These are phyloP conservation scores for Eimeria sp. DNA, from an alignment of 169 alveolate species.

Conservation along the genomic window DNA sequence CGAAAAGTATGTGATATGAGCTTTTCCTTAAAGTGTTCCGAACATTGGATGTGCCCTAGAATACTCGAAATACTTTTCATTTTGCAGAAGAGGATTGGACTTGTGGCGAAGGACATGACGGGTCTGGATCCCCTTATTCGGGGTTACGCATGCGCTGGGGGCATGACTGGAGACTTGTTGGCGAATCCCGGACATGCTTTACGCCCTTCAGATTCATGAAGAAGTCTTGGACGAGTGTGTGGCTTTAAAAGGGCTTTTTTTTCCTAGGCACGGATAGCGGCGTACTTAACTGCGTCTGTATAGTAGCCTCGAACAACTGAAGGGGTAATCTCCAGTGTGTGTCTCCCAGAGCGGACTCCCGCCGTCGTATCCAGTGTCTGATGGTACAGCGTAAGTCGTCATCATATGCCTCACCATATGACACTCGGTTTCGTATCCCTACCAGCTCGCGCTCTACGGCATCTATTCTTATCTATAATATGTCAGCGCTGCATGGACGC, in stretches of 20 bases:
- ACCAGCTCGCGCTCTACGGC: background rate
- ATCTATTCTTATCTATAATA: background rate
- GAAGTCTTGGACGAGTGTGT: background rate
- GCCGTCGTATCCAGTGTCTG: too few relatives aligned
- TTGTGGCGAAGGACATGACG: constrained; percentile 15
- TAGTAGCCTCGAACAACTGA: background rate
- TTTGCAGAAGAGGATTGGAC: constrained; percentile 61
- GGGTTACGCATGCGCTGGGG: background rate
- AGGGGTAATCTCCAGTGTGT: background rate
- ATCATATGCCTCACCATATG: background rate
- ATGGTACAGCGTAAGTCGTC: background rate
- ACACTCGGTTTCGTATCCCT: background rate
- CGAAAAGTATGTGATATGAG: background rate
- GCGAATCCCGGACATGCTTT: background rate
- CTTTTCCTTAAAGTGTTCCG: background rate
- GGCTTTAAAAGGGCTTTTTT: background rate
- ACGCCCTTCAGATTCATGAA: background rate
- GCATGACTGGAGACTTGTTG: background rate
- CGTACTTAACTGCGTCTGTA: background rate
- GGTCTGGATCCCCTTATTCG: constrained; percentile 39
- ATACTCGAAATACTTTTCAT: too few relatives aligned
- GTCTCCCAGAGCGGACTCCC: too few relatives aligned
- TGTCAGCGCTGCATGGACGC: background rate
- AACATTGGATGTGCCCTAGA: background rate
- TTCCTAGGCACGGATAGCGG: background rate